Evolutionary conservation across 768 basidiomycete genomes (phyloP).

Genomic region (Termitomyces bulborhizus): DNA sequence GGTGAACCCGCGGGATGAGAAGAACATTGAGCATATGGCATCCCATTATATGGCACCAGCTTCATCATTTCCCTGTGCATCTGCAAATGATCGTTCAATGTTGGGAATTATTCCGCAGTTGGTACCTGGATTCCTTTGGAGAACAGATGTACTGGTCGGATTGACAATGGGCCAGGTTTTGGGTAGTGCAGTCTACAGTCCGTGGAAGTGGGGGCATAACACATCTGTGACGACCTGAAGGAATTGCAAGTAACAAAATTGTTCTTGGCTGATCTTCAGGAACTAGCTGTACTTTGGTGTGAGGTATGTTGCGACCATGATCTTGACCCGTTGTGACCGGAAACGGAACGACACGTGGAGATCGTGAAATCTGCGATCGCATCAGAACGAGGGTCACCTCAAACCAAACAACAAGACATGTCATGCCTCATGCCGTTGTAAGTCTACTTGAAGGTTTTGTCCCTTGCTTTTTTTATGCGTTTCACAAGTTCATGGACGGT

Average conservation of each 20-base stretch:
- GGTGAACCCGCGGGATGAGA: too few relatives aligned
- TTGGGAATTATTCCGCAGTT: not conserved
- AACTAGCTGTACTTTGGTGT: too few relatives aligned
- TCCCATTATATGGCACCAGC: not conserved
- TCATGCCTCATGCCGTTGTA: constrained; percentile 9
- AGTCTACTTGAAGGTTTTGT: constrained; percentile 2
- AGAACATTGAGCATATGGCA: not conserved
- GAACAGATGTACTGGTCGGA: not conserved
- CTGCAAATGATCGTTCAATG: not conserved
- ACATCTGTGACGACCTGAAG: not conserved
- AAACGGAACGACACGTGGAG: constrained; percentile 3
- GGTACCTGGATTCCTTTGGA: not conserved
- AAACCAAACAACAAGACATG: constrained; percentile 3
- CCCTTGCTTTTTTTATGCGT: not conserved
- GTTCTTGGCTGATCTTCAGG: too few relatives aligned
- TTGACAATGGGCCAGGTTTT: not conserved
- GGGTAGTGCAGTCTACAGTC: not conserved
- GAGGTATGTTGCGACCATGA: not conserved
- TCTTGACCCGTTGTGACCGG: not conserved
- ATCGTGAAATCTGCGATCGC: not conserved
- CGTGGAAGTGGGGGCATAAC: not conserved
- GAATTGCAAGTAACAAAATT: not conserved
- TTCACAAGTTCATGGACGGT: constrained; percentile 1
- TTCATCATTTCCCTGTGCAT: not conserved
- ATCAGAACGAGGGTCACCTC: constrained; percentile 2